Percentiles rank a stretch among this genome's conserved stretches.
These are phyloP conservation scores for Solanum rostratum DNA, from an alignment of 257 asterid genomes.

Conservation along the genomic window DNA sequence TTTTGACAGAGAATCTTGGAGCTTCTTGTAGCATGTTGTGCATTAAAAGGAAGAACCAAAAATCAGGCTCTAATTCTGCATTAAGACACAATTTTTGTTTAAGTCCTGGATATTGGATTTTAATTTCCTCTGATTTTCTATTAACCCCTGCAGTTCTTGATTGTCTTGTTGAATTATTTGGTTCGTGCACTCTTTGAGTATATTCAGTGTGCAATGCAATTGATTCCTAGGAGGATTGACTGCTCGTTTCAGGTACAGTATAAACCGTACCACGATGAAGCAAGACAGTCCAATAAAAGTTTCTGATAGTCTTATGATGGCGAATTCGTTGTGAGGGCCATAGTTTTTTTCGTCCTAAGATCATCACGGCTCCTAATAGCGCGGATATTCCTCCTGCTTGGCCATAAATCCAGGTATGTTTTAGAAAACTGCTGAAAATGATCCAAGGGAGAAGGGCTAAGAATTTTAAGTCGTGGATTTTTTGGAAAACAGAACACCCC, in stretches of 20 bases:
- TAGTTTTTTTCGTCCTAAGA: conserved; percentile 47
- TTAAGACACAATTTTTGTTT: background rate
- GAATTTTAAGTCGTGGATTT: conserved; percentile 17
- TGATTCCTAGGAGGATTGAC: conserved; percentile 45
- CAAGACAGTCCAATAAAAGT: conserved; percentile 44
- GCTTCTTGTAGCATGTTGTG: background rate
- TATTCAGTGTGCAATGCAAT: conserved; percentile 4
- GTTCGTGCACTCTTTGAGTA: conserved; percentile 28
- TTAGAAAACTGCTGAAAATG: conserved; percentile 30
- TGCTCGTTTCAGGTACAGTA: conserved; percentile 43
- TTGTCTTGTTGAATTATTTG: conserved; percentile 2
- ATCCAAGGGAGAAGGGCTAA: conserved; percentile 69
- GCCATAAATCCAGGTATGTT: conserved; percentile 59
- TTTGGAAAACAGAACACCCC: conserved; percentile 30
- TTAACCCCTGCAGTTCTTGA: background rate
- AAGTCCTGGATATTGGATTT: background rate
- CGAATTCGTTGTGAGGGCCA: conserved; percentile 42
- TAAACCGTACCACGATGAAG: conserved; percentile 37
- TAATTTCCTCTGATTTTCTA: background rate
- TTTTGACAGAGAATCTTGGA: background rate
- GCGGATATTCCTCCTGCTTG: conserved; percentile 51
- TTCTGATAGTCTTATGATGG: conserved; percentile 41
- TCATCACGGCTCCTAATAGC: conserved; percentile 48
- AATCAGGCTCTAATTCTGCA: background rate
- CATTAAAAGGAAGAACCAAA: background rate